Evolutionary conservation across 2,329 filamentous ascomycete species (phyloP).

Genomic region (Aspergillus ibericus): DNA sequence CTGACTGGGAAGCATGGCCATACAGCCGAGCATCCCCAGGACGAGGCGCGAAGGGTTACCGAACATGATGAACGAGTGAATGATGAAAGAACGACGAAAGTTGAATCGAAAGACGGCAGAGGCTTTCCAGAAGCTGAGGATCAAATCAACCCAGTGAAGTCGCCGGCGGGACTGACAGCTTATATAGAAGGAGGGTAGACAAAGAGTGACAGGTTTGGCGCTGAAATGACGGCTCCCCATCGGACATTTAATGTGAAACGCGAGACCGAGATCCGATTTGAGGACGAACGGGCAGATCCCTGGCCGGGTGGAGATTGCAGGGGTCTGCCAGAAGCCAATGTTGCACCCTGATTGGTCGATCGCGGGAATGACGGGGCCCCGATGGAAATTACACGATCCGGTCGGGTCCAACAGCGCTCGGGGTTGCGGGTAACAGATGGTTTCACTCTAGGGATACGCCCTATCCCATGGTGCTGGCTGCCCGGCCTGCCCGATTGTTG

Average conservation of each 20-base stretch:
- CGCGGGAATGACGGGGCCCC: not conserved
- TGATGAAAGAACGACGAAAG: no score
- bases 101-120: no score
- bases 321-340: not conserved
- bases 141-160: not conserved
- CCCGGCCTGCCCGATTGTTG: no score
- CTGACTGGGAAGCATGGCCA: not conserved
- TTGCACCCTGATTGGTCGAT: not conserved
- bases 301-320: not conserved
- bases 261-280: constrained; percentile 4
- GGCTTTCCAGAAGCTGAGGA: constrained; percentile 6
- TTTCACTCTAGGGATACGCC: not conserved
- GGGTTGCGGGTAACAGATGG: not conserved
- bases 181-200: not conserved
- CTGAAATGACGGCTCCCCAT: not conserved
- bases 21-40: constrained; percentile 1
- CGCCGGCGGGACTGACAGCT: not conserved
- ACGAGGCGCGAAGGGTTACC: not conserved
- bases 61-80: not conserved
- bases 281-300: constrained; percentile 1
- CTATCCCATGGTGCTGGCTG: no score
- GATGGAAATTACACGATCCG: constrained; percentile 3
- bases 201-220: not conserved
- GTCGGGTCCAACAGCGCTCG: not conserved
- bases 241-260: constrained; percentile 6